phyloP scores from a whole-genome alignment of 495 filamentous ascomycete genomes.

The Penicillium manginii region DNA sequence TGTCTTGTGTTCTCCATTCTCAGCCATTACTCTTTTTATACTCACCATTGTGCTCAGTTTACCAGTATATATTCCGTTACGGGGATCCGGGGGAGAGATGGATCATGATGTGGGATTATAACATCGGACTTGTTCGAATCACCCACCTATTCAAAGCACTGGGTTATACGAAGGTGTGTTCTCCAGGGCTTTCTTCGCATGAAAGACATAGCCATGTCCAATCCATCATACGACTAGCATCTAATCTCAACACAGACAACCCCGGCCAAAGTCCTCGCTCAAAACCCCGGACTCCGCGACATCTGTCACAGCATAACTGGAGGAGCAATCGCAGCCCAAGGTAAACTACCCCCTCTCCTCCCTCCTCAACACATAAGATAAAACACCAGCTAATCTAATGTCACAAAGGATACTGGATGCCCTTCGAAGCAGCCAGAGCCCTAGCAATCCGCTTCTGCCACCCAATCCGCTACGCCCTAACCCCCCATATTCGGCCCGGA shows the following conservation, averaged over 20 bases:
- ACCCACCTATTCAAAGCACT: constrained; percentile 94
- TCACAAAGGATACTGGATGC: constrained; percentile 95
- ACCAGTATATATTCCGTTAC: constrained; percentile 84
- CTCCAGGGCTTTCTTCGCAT: not conserved
- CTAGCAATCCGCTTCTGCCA: constrained; percentile 87
- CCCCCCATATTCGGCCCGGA: constrained; percentile 81
- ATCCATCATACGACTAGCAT: too few species aligned
- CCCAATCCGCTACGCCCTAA: constrained; percentile 79
- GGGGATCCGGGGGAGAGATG: constrained; percentile 69
- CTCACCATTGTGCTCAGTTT: constrained; percentile 58
- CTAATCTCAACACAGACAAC: too few species aligned
- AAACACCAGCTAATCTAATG: constrained; percentile 9
- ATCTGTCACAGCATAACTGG: constrained; percentile 95
- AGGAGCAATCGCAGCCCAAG: constrained; percentile 86
- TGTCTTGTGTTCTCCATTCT: not conserved
- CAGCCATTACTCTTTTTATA: not conserved
- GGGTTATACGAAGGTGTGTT: constrained; percentile 77
- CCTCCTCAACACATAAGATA: not conserved
- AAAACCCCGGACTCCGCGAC: constrained; percentile 80
- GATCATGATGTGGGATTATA: constrained; percentile 95
- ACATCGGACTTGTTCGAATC: constrained; percentile 90
- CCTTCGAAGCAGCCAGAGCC: constrained; percentile 79
- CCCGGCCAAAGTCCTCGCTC: constrained; percentile 76
- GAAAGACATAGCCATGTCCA: too few species aligned
- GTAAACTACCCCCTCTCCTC: constrained; percentile 45